Evolutionary conservation across 1,284 basidiomycete genomes (phyloP).

Genomic region (Ustilago bromivora): DNA sequence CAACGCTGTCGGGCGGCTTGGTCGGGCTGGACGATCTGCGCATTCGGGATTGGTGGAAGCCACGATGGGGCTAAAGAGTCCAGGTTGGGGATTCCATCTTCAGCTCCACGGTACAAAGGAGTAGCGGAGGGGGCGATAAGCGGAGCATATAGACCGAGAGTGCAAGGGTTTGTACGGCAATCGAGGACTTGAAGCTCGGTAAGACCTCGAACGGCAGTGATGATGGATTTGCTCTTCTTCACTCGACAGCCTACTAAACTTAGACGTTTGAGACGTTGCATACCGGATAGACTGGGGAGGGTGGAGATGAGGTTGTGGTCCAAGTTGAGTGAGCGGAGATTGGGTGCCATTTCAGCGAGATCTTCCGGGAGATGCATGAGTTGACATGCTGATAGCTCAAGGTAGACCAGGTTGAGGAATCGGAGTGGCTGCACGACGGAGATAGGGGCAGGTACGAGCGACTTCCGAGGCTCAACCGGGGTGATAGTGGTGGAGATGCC

Average conservation of each 20-base stretch:
- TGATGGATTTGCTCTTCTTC: slow-evolving; percentile 51
- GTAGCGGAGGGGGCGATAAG: slow-evolving; percentile 40
- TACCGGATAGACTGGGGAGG: slow-evolving; percentile 47
- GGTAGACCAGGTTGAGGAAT: slow-evolving; percentile 89
- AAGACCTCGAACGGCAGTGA: slow-evolving; percentile 53
- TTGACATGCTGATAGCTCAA: slow-evolving; percentile 91
- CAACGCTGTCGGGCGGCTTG: slow-evolving; percentile 16
- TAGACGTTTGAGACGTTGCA: slow-evolving; percentile 63
- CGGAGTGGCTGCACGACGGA: slow-evolving; percentile 27
- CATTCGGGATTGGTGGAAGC: slow-evolving; percentile 63
- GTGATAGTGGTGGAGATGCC: slow-evolving; percentile 23
- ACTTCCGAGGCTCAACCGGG: slow-evolving; percentile 11
- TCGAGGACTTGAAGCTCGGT: slow-evolving; percentile 62
- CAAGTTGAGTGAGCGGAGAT: slow-evolving; percentile 86
- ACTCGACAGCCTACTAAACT: slow-evolving; percentile 65
- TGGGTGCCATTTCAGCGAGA: slow-evolving; percentile 80
- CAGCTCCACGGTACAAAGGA: slow-evolving; percentile 8
- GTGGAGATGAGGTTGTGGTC: slow-evolving; percentile 65
- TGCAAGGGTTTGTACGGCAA: slow-evolving; percentile 65
- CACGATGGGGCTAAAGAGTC: slow-evolving; percentile 14
- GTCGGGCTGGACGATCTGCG: slow-evolving; percentile 62
- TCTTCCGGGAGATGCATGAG: slow-evolving; percentile 80
- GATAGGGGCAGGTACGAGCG: slow-evolving; percentile 7
- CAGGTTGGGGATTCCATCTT: slow-evolving; percentile 9
- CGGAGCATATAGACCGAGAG: slow-evolving; percentile 66